phyloP scores from a whole-genome alignment of 108 stramenopile species.

The Aurantiochytrium sp. region DNA sequence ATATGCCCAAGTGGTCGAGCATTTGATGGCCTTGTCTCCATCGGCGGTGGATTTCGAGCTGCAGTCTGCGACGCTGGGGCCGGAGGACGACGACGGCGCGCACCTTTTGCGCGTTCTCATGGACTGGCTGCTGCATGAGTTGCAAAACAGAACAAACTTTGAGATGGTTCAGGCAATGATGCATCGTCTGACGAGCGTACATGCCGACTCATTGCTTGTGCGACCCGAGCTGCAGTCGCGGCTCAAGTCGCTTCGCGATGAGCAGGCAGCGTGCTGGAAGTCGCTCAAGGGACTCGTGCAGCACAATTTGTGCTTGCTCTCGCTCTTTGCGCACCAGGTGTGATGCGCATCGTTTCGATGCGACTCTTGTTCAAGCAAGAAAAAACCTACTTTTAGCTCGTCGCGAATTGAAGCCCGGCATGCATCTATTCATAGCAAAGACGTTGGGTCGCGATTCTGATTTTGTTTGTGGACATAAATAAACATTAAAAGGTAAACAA shows the following conservation, averaged over 20 bases:
- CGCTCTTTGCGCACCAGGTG: neutral
- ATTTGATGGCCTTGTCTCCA: constrained; percentile 65
- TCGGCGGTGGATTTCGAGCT: constrained; percentile 85
- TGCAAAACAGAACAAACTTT: neutral
- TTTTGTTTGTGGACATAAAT: too few species aligned
- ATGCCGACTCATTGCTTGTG: neutral
- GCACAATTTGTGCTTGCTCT: neutral
- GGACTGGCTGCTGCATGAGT: constrained; percentile 4
- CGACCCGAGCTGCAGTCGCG: neutral
- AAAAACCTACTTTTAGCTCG: neutral
- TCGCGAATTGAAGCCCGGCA: neutral
- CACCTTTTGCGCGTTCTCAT: neutral
- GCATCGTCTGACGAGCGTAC: neutral
- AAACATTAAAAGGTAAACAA: too few species aligned
- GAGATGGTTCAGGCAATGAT: neutral
- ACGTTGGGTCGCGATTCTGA: too few species aligned
- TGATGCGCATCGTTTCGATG: neutral
- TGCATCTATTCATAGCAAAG: neutral
- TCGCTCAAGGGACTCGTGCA: neutral
- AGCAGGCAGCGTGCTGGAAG: neutral
- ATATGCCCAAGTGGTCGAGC: constrained; percentile 56
- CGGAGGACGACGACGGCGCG: constrained; percentile 1
- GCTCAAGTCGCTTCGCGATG: neutral
- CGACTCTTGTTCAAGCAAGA: neutral
- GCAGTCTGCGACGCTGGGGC: neutral